Evolutionary conservation across 257 asterid species (phyloP).

Genomic region (Linderniella brevidens): DNA sequence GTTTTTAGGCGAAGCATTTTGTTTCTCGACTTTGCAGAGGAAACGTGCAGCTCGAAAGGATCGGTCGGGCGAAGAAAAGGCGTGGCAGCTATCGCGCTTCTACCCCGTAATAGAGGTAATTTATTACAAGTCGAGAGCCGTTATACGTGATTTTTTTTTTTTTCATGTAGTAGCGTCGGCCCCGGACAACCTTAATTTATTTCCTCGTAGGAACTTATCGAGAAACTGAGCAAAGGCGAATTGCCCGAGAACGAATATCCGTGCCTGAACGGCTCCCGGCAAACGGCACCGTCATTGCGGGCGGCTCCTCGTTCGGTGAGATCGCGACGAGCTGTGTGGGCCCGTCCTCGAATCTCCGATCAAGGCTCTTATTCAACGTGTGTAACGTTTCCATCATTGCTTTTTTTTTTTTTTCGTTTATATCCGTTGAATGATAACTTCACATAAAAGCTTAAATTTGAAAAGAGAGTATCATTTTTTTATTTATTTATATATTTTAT

Average conservation of each 20-base stretch:
- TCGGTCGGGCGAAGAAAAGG: constrained; percentile 57
- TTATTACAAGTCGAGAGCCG: background rate
- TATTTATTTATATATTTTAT: too few species aligned
- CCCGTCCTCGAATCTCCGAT: constrained; percentile 90
- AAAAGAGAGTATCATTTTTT: too few species aligned
- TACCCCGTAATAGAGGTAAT: constrained; percentile 96
- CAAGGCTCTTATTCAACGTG: constrained; percentile 89
- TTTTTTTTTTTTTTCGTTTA: too few species aligned
- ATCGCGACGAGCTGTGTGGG: constrained; percentile 95
- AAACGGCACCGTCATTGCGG: constrained; percentile 37
- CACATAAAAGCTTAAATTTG: too few species aligned
- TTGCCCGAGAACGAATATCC: constrained; percentile 79
- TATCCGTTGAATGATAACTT: too few species aligned
- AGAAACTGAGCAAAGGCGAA: constrained; percentile 72
- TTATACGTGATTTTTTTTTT: background rate
- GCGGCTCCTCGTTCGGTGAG: constrained; percentile 87
- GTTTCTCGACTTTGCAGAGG: constrained; percentile 33
- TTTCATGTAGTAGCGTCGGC: background rate
- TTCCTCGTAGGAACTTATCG: constrained; percentile 63
- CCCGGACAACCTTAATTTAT: too few species aligned
- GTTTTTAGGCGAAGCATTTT: background rate
- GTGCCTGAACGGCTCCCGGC: constrained; percentile 93
- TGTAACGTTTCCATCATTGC: too few species aligned
- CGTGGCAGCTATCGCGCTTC: constrained; percentile 89
- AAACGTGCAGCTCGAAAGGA: constrained; percentile 84